phyloP scores from a whole-genome alignment of 257 asterid species.

The Fraxinus pennsylvanica region DNA sequence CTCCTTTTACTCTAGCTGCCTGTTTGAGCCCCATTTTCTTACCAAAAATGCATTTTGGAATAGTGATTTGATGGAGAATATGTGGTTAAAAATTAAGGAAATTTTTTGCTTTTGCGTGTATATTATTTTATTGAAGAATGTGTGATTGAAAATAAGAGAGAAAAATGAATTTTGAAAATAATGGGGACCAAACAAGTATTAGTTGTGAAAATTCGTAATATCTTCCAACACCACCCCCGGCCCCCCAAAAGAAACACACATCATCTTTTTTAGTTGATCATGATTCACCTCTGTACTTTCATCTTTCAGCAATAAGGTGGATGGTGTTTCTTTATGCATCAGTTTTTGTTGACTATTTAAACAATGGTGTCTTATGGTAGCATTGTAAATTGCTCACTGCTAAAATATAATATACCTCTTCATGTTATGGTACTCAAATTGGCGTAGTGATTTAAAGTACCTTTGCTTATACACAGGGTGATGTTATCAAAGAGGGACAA shows the following conservation, averaged over 20 bases:
- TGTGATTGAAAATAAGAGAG: no score
- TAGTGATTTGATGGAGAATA: no score
- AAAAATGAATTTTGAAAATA: no score
- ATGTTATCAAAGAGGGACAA: slow-evolving; percentile 83
- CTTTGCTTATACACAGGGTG: slow-evolving; percentile 58
- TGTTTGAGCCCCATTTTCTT: no score
- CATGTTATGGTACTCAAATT: neutral
- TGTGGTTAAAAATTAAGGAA: no score
- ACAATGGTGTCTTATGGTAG: neutral
- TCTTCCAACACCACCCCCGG: slow-evolving; percentile 2
- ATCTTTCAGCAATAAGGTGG: slow-evolving; percentile 1
- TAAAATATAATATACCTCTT: neutral
- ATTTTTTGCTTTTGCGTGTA: no score
- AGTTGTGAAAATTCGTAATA: neutral
- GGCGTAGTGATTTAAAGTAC: neutral
- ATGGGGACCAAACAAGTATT: no score
- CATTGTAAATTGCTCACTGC: slow-evolving; percentile 6
- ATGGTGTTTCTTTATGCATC: slow-evolving; percentile 10
- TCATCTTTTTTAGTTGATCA: neutral
- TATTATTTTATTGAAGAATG: no score
- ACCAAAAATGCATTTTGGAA: no score
- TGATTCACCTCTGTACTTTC: neutral
- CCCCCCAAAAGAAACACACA: neutral
- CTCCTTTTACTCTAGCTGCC: neutral
- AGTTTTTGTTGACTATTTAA: neutral